Evolutionary conservation across 768 basidiomycete species (phyloP).

Genomic region (Myochromella boudieri): DNA sequence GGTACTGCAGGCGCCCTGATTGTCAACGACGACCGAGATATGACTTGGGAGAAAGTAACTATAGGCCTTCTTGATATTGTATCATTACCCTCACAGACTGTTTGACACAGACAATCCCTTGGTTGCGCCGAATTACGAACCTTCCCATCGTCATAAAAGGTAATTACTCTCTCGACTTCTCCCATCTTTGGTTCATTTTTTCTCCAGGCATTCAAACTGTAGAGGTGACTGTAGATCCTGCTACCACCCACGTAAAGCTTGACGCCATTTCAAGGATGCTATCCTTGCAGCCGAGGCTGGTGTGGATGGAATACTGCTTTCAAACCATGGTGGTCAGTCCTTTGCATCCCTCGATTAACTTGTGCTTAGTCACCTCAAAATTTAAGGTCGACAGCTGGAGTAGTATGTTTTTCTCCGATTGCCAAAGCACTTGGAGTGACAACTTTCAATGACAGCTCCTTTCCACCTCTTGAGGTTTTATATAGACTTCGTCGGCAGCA

Average conservation of each 20-base stretch:
- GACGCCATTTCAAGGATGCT: constrained; percentile 62
- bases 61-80: not conserved
- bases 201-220: constrained; percentile 69
- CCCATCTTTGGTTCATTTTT: not conserved
- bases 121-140: constrained; percentile 68
- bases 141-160: constrained; percentile 79
- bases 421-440: constrained; percentile 11
- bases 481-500: constrained; percentile 69
- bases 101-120: constrained; percentile 63
- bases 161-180: constrained; percentile 15
- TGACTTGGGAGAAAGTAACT: constrained; percentile 72
- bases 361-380: not conserved
- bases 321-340: constrained; percentile 83
- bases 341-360: not conserved
- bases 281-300: constrained; percentile 81
- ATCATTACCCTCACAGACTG: not conserved
- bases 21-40: constrained; percentile 66
- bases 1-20: constrained; percentile 72
- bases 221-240: constrained; percentile 39
- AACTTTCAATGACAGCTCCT: constrained; percentile 45
- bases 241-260: constrained; percentile 5
- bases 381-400: constrained; percentile 74
- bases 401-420: constrained; percentile 45
- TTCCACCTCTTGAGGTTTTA: constrained; percentile 79
- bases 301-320: constrained; percentile 84